These are phyloP conservation scores for Hymenoscyphus fructigenus DNA, from an alignment of 2,329 filamentous ascomycete genomes.

Conservation along the genomic window DNA sequence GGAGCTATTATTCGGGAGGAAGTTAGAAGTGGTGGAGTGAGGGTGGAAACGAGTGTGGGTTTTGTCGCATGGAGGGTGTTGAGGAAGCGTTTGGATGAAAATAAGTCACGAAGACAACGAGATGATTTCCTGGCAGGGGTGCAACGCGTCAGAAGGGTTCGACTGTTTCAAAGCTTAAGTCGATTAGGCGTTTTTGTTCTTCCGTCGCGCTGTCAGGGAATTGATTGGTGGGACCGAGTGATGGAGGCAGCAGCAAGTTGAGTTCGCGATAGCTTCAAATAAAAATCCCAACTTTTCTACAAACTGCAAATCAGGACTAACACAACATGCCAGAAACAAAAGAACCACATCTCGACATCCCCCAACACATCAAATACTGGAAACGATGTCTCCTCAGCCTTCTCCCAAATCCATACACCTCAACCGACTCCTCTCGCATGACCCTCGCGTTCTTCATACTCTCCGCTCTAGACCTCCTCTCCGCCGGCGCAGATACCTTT, in stretches of 20 bases:
- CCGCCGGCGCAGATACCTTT: slow-evolving; percentile 54
- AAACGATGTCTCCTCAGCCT: slow-evolving; percentile 79
- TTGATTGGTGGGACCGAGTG: neutral
- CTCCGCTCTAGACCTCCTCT: slow-evolving; percentile 79
- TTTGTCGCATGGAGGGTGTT: neutral
- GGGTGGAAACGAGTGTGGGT: neutral
- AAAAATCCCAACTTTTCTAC: neutral
- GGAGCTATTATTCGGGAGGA: neutral
- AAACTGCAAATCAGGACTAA: neutral
- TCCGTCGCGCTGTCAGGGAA: slow-evolving; percentile 11
- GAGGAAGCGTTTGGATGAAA: neutral
- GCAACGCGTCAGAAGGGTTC: neutral
- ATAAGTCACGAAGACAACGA: neutral
- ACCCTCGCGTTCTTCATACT: slow-evolving; percentile 87
- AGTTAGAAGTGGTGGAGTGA: neutral
- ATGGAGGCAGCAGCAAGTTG: no score
- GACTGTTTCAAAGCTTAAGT: slow-evolving; percentile 12
- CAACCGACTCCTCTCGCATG: slow-evolving; percentile 88
- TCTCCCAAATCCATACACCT: slow-evolving; percentile 80
- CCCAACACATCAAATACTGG: slow-evolving; percentile 86
- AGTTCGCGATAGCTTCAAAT: neutral
- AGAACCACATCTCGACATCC: slow-evolving; percentile 50
- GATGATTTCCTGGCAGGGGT: neutral
- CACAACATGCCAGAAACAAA: slow-evolving; percentile 29
- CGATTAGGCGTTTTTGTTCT: slow-evolving; percentile 10